phyloP scores from a whole-genome alignment of 83 land plant genomes.

The Diphasiastrum complanatum region DNA sequence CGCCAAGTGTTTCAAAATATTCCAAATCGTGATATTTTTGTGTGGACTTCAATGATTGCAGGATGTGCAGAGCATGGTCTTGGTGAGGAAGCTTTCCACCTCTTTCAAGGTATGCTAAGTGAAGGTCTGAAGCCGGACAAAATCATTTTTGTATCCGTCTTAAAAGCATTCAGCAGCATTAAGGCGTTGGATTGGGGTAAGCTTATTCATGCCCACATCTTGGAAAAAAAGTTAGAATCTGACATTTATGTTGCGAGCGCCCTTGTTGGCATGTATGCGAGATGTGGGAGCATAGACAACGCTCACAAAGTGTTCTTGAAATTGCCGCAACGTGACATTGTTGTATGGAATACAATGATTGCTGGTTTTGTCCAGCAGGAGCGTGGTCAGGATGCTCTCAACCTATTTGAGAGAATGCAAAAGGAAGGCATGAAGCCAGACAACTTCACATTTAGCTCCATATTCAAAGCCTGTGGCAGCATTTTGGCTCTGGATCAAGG shows the following conservation, averaged over 20 bases:
- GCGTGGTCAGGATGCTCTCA: neutral
- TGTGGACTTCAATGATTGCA: no score
- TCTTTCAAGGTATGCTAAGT: no score
- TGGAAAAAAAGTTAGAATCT: constrained; percentile 38
- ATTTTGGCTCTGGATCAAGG: neutral
- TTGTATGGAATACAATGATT: constrained; percentile 9
- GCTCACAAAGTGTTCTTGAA: neutral
- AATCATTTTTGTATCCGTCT: constrained; percentile 45
- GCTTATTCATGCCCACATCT: constrained; percentile 28
- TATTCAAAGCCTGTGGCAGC: neutral
- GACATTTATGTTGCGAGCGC: constrained; percentile 53
- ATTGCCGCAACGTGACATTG: constrained; percentile 1
- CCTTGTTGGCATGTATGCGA: constrained; percentile 45
- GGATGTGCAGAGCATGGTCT: no score
- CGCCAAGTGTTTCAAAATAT: no score
- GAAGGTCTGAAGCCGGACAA: constrained; percentile 42
- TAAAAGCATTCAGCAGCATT: constrained; percentile 41
- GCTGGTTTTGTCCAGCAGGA: constrained; percentile 1
- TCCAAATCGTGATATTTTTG: no score
- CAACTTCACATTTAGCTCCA: neutral
- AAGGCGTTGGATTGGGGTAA: constrained; percentile 42
- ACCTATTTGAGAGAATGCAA: neutral
- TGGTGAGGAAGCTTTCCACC: no score
- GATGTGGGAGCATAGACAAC: constrained; percentile 28
- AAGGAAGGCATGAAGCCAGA: neutral